Percentiles rank a stretch among this genome's conserved stretches.
phyloP scores from a whole-genome alignment of 768 basidiomycete species.

The Rhodotorula kratochvilovae region DNA sequence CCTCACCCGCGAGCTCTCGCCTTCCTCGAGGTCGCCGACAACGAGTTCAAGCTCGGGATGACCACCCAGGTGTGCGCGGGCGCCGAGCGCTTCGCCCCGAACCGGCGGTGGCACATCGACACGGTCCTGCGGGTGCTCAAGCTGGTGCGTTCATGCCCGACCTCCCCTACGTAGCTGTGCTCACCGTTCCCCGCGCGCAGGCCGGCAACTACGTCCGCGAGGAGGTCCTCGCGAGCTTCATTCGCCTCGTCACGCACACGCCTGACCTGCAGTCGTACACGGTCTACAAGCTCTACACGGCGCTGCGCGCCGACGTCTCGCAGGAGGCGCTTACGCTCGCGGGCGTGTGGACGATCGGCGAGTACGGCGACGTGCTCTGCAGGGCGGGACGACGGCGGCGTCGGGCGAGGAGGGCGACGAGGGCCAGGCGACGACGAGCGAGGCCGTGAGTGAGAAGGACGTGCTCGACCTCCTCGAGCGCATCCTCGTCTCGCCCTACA shows the following conservation, averaged over 20 bases:
- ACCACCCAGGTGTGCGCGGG: conserved; percentile 95
- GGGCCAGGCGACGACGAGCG: conserved; percentile 61
- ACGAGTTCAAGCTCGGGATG: conserved; percentile 97
- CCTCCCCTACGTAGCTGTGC: too few relatives aligned
- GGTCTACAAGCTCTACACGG: conserved; percentile 79
- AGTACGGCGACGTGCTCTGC: conserved; percentile 88
- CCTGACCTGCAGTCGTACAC: conserved; percentile 95
- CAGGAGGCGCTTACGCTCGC: conserved; percentile 92
- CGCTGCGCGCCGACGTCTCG: conserved; percentile 83
- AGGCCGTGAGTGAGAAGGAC: conserved; percentile 67
- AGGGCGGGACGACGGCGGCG: conserved; percentile 56
- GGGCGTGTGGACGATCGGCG: conserved; percentile 92
- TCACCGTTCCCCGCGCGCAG: too few relatives aligned
- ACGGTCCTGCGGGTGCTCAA: conserved; percentile 88
- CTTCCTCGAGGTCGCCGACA: conserved; percentile 96
- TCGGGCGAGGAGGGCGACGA: conserved; percentile 66
- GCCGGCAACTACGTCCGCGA: conserved; percentile 97
- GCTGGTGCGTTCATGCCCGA: conserved; percentile 56
- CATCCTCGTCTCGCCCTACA: conserved; percentile 86
- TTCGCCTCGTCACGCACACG: conserved; percentile 91
- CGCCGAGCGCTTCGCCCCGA: conserved; percentile 93
- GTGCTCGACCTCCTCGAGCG: conserved; percentile 79
- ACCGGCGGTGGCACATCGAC: conserved; percentile 98
- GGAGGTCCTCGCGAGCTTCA: conserved; percentile 89
- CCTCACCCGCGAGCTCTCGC: conserved; percentile 85